Evolutionary conservation across 306 rosid genomes (phyloP).

Genomic region (Prunus kanzakura): DNA sequence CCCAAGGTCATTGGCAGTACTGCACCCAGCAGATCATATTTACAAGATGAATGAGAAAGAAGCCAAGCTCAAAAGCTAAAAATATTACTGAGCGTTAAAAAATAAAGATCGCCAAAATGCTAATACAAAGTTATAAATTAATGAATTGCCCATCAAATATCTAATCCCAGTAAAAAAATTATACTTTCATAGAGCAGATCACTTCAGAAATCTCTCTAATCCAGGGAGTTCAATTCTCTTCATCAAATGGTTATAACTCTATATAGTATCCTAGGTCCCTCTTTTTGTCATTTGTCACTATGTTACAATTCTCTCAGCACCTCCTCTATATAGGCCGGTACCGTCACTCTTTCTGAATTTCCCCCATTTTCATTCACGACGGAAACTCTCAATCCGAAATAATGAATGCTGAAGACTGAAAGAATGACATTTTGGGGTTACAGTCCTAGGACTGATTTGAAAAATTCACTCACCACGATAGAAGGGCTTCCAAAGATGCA

Average conservation of each 20-base stretch:
- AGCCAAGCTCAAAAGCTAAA: neutral
- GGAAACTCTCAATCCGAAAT: slow-evolving; percentile 31
- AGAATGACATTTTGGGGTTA: slow-evolving; percentile 40
- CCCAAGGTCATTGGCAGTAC: neutral
- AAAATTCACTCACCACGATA: slow-evolving; percentile 28
- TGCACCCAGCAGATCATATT: neutral
- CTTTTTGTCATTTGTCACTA: slow-evolving; percentile 34
- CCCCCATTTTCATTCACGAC: slow-evolving; percentile 25
- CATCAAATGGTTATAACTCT: slow-evolving; percentile 31
- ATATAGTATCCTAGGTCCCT: slow-evolving; percentile 36
- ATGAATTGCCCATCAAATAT: slow-evolving; percentile 14
- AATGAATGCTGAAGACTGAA: slow-evolving; percentile 26
- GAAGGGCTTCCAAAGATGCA: slow-evolving; percentile 25
- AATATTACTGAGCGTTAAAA: neutral
- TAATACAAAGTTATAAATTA: slow-evolving; percentile 12
- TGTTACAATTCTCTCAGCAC: slow-evolving; percentile 39
- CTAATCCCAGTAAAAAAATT: slow-evolving; percentile 17
- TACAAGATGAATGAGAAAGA: neutral
- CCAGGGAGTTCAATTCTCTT: slow-evolving; percentile 23
- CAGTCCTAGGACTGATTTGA: slow-evolving; percentile 37
- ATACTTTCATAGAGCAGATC: slow-evolving; percentile 26
- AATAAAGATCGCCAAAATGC: neutral
- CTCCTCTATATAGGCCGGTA: slow-evolving; percentile 23
- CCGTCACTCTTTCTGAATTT: neutral
- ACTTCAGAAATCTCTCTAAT: slow-evolving; percentile 10